Conservation (phyloP, 352 stramenopile genomes). For the Globisporangium emineosum region DNA sequence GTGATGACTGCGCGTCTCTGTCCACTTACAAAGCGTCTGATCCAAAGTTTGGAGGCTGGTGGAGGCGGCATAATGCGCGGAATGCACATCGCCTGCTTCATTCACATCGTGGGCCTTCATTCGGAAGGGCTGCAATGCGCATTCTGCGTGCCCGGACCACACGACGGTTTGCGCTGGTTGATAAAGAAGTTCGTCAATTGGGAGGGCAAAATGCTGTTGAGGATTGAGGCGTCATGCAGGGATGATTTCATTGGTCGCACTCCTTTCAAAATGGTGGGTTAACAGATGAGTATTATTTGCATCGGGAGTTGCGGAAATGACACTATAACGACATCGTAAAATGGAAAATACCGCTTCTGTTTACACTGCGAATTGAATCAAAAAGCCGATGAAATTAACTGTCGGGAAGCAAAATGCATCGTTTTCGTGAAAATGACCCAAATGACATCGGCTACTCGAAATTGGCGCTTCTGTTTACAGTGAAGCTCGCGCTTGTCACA, state of each 20-base stretch:
- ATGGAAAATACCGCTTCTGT: background rate
- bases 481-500: background rate
- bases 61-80: background rate
- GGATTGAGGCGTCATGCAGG: no score
- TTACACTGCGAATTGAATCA: no score
- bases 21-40: no score
- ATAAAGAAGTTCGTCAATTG: background rate
- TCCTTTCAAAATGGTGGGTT: background rate
- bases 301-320: background rate
- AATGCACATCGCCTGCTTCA: no score
- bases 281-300: background rate
- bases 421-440: background rate
- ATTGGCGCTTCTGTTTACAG: slow-evolving; percentile 7
- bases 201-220: background rate
- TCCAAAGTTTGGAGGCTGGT: no score
- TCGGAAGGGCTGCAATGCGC: no score
- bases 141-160: no score
- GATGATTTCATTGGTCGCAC: background rate
- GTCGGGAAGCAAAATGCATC: background rate
- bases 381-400: no score
- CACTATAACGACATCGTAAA: background rate
- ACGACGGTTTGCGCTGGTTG: no score
- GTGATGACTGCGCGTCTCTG: no score
- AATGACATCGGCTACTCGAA: background rate
- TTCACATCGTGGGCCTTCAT: no score